Evolutionary conservation across 805 yeast genomes (phyloP), one percentile per base, ranked within the genome.

Genomic region (Saccharomyces eubayanus): DNA sequence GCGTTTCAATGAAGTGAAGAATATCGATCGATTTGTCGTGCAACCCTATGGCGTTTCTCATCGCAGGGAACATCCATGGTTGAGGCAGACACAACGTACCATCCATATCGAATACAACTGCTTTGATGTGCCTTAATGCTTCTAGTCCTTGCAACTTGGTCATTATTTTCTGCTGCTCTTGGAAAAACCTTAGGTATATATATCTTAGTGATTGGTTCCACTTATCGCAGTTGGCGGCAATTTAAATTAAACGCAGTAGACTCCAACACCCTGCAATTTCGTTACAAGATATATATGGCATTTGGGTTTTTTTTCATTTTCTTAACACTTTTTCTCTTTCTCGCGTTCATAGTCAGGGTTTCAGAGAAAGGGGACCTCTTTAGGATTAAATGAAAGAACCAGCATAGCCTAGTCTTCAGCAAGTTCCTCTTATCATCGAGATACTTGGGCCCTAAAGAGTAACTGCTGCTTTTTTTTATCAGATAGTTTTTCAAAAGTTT

Each of bases 41-140:
- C 10, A 83, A 72, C 1, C 83, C 81, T 27, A 84, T 69, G 0
- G 83, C 83, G 21, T 74, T 72, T 53, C 89, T 73, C 89, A 85
- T 84, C 48, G 80, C 81, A 11, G 66, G 67, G 59, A 77, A 77
- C 80, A 77, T 77, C 80, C 80, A 77, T 0, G 77, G 72, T 62
- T 84, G 89, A 1, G 89, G 89, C 12, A 78, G 69, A 58, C 87
- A 82, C 52, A 86, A 63, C 0, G 92, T 86, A 5, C 91, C 91
- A 64, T 86, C 92, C 92, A 86, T 85, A 61, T 86, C 92, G 63
- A 86, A 86, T 1, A 86, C 73, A 6, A 86, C 64, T 0, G 88
- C 88, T 47, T 71, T 73, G 46, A 82, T 64, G 6, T 30, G 20
- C 21, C 48, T 47, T 9, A 53, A 28, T 20, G 29, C 24, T 10